Evolutionary conservation across 352 stramenopile genomes (phyloP), one percentile per base, ranked within the genome.

Genomic region (Peronospora farinosa): DNA sequence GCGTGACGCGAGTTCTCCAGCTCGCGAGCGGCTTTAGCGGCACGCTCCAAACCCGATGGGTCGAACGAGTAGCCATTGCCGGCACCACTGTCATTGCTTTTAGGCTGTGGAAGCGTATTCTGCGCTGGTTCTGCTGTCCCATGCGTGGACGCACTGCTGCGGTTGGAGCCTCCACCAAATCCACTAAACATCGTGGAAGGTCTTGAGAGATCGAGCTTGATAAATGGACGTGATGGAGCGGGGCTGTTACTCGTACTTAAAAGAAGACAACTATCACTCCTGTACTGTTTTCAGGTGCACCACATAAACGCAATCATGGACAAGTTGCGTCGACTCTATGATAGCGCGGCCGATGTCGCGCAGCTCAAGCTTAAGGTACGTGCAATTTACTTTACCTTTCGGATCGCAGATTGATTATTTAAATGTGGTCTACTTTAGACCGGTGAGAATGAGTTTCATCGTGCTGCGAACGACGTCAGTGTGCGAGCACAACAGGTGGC

Each of bases 21-120:
- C 67, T 99, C 95, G n/a, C 92, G 80, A 10, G 95, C 95, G n/a
- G 95, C 95, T 71, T 98, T 98, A 40, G 96, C 96, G 36, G 95
- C 96, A 44, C 96, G 92, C 70, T 99, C 96, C 36, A 99, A 78
- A 9, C 92, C 95, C 55, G 95, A 95, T 44, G 94, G 94, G 70
- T 98, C 95, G 65, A 98, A 98, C 54, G 80, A 92, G 65, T 92
- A 93, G 53, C 72, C 73, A 30, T 72, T 74, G n/a, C 45, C 50
- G 1, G 55, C 72, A 15, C 48, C 53, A 12, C 39, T 37, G 5
- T 40, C 43, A 3, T 48, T 41, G 36, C 54, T 47, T 54, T 74
- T 73, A 32, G 51, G 52, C 58, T 75, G 58, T 13, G 56, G 51
- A 16, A 79, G 60, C 51, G 75, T 74, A 27, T 59, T 60, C 46